Conservation (phyloP, 169 alveolate species). For the Miamiensis avidus region DNA sequence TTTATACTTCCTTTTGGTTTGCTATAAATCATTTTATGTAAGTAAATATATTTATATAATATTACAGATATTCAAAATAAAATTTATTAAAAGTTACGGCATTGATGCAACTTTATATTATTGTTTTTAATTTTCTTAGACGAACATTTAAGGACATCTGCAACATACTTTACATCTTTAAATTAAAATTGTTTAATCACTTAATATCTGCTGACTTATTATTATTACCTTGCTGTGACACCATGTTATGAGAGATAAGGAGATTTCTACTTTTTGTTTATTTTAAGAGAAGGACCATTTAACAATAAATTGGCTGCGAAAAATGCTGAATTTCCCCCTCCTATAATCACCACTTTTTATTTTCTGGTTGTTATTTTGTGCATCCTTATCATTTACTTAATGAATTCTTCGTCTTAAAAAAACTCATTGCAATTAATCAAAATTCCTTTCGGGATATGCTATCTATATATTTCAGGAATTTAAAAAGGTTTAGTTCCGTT, state of each 20-base stretch:
- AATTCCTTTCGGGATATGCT: not conserved
- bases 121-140: too few species aligned
- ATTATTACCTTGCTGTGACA: too few species aligned
- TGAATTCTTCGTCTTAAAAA: not conserved
- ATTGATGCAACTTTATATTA: not conserved
- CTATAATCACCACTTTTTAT: constrained; percentile 8
- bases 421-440: not conserved
- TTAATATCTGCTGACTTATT: too few species aligned
- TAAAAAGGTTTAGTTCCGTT: not conserved
- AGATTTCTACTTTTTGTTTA: not conserved
- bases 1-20: too few species aligned
- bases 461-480: not conserved
- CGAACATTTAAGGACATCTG: not conserved
- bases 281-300: not conserved
- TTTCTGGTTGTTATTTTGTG: not conserved
- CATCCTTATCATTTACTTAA: too few species aligned
- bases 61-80: too few species aligned
- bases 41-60: too few species aligned
- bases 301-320: constrained; percentile 1
- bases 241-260: too few species aligned
- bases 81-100: too few species aligned
- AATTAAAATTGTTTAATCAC: too few species aligned
- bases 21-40: too few species aligned
- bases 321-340: constrained; percentile 5
- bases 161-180: not conserved